A percentile compares a stretch with the other conserved stretches of the same genome.
Evolutionary conservation across 352 stramenopile genomes (phyloP).

Genomic region (Phytophthora sp.): DNA sequence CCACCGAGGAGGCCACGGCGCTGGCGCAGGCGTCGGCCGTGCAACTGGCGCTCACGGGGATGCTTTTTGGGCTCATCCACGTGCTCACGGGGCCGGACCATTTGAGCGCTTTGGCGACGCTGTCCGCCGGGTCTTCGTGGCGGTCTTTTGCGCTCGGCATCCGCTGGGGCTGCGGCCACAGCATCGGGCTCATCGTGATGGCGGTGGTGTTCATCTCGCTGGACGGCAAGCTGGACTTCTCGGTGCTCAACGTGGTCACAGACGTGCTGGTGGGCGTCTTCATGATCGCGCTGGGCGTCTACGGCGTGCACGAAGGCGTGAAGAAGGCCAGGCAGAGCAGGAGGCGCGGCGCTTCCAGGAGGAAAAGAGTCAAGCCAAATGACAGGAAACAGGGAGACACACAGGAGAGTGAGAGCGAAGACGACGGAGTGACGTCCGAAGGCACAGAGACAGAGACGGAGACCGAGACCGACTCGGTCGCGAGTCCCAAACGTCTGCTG

Average conservation of each 20-base stretch:
- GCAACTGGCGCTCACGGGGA: slow-evolving; percentile 53
- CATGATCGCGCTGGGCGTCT: slow-evolving; percentile 66
- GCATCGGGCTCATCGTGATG: slow-evolving; percentile 81
- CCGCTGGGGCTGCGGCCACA: slow-evolving; percentile 91
- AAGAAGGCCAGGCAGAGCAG: slow-evolving; percentile 48
- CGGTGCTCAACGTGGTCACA: slow-evolving; percentile 57
- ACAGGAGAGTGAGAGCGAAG: slow-evolving; percentile 17
- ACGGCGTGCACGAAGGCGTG: slow-evolving; percentile 70
- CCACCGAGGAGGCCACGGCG: slow-evolving; percentile 29
- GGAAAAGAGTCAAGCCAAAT: slow-evolving; percentile 23
- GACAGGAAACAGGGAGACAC: slow-evolving; percentile 12
- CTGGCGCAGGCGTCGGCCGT: slow-evolving; percentile 44
- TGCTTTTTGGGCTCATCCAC: slow-evolving; percentile 70
- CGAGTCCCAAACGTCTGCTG: slow-evolving; percentile 23
- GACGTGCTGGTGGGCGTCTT: slow-evolving; percentile 71
- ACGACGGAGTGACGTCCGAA: slow-evolving; percentile 24
- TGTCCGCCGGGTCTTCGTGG: slow-evolving; percentile 75
- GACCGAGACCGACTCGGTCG: slow-evolving; percentile 38
- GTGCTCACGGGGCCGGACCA: slow-evolving; percentile 85
- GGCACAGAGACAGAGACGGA: slow-evolving; percentile 51
- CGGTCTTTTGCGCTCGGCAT: slow-evolving; percentile 83
- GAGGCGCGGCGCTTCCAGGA: slow-evolving; percentile 22
- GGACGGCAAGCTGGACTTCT: slow-evolving; percentile 63
- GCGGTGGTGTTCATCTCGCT: slow-evolving; percentile 67
- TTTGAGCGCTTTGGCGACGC: slow-evolving; percentile 83